Base-by-base conservation (phyloP, 108 stramenopile species). In the Conticribra weissflogii region DNA sequence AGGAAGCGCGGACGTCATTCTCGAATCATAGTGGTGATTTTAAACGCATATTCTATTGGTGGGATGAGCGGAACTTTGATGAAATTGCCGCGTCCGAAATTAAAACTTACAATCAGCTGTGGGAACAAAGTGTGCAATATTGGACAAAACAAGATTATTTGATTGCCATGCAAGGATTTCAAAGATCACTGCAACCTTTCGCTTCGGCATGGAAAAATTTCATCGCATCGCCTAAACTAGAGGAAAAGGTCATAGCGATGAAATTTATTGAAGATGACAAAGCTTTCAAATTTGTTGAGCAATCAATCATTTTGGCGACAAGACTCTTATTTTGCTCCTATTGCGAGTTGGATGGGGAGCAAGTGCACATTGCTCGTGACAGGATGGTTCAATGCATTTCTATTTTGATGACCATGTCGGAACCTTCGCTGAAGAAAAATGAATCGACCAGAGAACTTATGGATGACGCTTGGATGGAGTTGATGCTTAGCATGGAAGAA, bases 391-490 rank as follows among this genome's bases (percentile, higher is more conserved):
- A 78, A 54, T 72, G 70, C 48, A 46, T 86, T 21, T 84, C 81
- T 5, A 67, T 86, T 68, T 12, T 63, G 52, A 57, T 72, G 22
- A 51, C 63, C 15, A 36, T 72, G 34, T 36, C 31, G n/a, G n/a
- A n/a, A n/a, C n/a, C n/a, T n/a, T n/a, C n/a, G n/a, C n/a, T n/a
- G n/a, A n/a, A n/a, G n/a, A n/a, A n/a, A n/a, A n/a, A n/a, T n/a
- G n/a, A n/a, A n/a, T n/a, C n/a, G n/a, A n/a, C n/a, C n/a, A n/a
- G n/a, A 28, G 1, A 47, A 36, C 49, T 62, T 21, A 68, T 79
- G 76, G 54, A 77, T 47, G 84, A 81, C 66, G 85, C 83, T 3
- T 84, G 78, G 75, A 84, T 87, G 86, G 86, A 87, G 46, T 72
- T 84, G 8, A 83, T 80, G 77, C 52, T 84, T 36, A 59, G 82